Conservation (phyloP, 139 green algal species). For the Dunaliella primolecta region DNA sequence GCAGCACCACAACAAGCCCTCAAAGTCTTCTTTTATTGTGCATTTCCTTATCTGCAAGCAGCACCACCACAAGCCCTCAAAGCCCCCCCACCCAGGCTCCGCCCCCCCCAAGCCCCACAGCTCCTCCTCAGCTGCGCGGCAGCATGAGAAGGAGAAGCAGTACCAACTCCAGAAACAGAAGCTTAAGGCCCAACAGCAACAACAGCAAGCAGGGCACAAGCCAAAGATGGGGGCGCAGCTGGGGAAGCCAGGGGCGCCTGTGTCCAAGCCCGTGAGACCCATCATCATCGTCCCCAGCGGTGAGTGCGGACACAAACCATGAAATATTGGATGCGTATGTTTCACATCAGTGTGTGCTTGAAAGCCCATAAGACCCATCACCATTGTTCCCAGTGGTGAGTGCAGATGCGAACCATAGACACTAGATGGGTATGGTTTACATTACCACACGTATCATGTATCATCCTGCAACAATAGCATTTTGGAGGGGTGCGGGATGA, state of each 20-base stretch:
- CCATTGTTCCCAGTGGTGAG: constrained; percentile 50
- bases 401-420: too few relatives aligned
- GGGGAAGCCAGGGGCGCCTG: too few relatives aligned
- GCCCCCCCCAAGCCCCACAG: neutral
- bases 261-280: constrained; percentile 17
- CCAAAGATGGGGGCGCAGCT: neutral
- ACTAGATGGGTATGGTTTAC: too few relatives aligned
- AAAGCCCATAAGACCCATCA: constrained; percentile 38
- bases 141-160: neutral
- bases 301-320: constrained; percentile 9
- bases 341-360: too few relatives aligned
- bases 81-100: neutral
- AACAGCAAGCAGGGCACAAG: constrained; percentile 4
- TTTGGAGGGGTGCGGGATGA: too few relatives aligned
- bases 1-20: constrained; percentile 4
- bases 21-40: too few relatives aligned
- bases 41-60: too few relatives aligned
- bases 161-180: constrained; percentile 6
- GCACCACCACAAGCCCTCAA: constrained; percentile 6
- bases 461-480: too few relatives aligned
- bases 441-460: too few relatives aligned
- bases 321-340: too few relatives aligned
- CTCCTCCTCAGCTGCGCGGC: neutral
- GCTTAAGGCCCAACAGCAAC: constrained; percentile 15
- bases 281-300: constrained; percentile 59